Evolutionary conservation across 345 rosid genomes (phyloP), one percentile per base, ranked within the genome.

Genomic region (Crucihimalaya himalaica): DNA sequence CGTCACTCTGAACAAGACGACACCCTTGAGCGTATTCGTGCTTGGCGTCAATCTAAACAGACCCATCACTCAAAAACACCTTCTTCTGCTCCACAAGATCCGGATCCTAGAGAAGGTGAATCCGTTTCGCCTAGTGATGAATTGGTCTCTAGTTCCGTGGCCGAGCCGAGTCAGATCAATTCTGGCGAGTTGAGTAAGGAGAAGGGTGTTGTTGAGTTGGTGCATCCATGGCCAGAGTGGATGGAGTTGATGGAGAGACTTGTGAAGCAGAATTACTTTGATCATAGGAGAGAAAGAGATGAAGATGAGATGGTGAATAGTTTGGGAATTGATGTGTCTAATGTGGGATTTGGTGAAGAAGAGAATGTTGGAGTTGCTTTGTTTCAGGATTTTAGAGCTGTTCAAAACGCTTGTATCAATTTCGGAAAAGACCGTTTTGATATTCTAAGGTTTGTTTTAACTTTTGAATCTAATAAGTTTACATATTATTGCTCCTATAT

Each of bases 201-300:
- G 71, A 79, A 70, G 20, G 71, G 80, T 32, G 86, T 81, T 78
- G 79, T 83, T 46, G 89, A 85, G 82, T 2, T 95, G 70, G 90
- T 86, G n/a, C 99, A 95, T 74, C 98, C 96, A 13, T 95, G 97
- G 98, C 93, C 97, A 1, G 99, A 95, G 83, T 95, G 98, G 99
- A 84, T 92, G 34, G 98, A 95, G 83, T 77, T 95, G 76, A 89
- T 95, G 92, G 90, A 87, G 82, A 86, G 85, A 68, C 73, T 95
- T 67, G 87, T 89, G 75, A 85, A 88, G 62, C 97, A 90, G 83
- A 92, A 95, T 73, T 95, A 90, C 83, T 92, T 95, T 83, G 97
- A 95, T 79, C 92, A 88, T 63, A 80, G 82, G 79, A 89, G 96
- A 73, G 66, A 76, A 46, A 70, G 71, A 74, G 88, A 89, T 69